Evolutionary conservation across 2,329 filamentous ascomycete species (phyloP).

Genomic region (Blastomyces emzantsi): DNA sequence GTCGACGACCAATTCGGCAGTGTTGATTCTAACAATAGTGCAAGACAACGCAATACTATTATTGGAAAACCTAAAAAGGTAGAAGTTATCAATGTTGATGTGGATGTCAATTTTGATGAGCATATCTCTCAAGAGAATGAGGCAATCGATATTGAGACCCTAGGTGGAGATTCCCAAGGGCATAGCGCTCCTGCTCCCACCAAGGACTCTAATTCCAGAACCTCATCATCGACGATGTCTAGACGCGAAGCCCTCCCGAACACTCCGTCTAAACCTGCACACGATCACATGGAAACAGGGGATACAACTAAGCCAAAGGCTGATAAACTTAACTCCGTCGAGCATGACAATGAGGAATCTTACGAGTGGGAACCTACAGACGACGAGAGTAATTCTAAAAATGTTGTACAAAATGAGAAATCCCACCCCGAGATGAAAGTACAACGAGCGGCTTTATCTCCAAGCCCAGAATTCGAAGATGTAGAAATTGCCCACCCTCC

Average conservation of each 20-base stretch:
- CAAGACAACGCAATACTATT: constrained; percentile 22
- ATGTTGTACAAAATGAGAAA: constrained; percentile 12
- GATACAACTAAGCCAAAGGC: not conserved
- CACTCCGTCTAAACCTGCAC: not conserved
- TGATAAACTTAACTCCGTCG: not conserved
- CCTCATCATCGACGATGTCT: not conserved
- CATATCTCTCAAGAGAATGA: not conserved
- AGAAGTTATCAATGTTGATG: constrained; percentile 16
- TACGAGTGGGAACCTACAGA: constrained; percentile 17
- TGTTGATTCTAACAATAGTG: constrained; percentile 17
- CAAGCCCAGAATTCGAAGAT: constrained; percentile 46
- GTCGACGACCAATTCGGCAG: constrained; percentile 18
- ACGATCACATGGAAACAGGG: not conserved
- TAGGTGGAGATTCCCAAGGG: constrained; percentile 8
- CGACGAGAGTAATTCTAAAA: constrained; percentile 18
- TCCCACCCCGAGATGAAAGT: not conserved
- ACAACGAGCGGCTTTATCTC: constrained; percentile 23
- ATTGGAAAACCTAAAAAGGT: constrained; percentile 8
- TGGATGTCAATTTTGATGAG: not conserved
- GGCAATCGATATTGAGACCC: not conserved
- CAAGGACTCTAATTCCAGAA: not conserved
- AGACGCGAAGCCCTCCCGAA: not conserved
- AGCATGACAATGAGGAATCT: constrained; percentile 15
- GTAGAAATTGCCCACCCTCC: constrained; percentile 28
- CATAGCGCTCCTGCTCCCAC: not conserved